phyloP scores from a whole-genome alignment of 768 basidiomycete species.

The Paxillus involutus region DNA sequence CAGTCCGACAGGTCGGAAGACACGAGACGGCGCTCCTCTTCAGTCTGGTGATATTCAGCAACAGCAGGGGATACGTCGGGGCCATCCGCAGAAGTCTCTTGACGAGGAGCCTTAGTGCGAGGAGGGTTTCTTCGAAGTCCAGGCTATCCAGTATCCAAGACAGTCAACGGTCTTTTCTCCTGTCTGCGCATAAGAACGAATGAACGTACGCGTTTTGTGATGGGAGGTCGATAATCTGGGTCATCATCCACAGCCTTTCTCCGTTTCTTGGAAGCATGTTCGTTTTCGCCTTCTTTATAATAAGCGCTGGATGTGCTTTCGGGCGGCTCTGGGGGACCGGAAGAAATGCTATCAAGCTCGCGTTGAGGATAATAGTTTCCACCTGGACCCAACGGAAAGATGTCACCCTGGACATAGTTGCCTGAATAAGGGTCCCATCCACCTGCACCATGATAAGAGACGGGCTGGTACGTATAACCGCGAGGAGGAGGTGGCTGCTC shows the following conservation, averaged over 20 bases:
- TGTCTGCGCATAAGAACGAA: background rate
- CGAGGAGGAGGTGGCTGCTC: constrained; percentile 34
- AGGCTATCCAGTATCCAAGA: constrained; percentile 23
- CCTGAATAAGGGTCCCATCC: constrained; percentile 40
- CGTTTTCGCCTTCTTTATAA: constrained; percentile 32
- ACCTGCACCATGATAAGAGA: constrained; percentile 37
- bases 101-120: constrained; percentile 34
- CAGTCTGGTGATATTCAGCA: constrained; percentile 25
- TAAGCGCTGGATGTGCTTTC: constrained; percentile 22
- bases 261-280: constrained; percentile 46
- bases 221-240: constrained; percentile 52
- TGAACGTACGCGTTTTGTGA: constrained; percentile 52
- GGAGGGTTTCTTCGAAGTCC: constrained; percentile 45
- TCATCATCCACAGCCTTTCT: constrained; percentile 48
- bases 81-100: constrained; percentile 26
- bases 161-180: constrained; percentile 2
- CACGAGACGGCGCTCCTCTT: constrained; percentile 44
- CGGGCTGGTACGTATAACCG: constrained; percentile 37
- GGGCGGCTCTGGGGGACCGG: constrained; percentile 17
- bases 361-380: constrained; percentile 36
- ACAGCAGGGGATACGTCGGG: constrained; percentile 16
- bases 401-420: constrained; percentile 38
- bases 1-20: constrained; percentile 86
- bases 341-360: constrained; percentile 13
- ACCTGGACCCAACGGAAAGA: constrained; percentile 37